Conservation (phyloP, 169 alveolate genomes). For the Plasmodium chabaudi region DNA sequence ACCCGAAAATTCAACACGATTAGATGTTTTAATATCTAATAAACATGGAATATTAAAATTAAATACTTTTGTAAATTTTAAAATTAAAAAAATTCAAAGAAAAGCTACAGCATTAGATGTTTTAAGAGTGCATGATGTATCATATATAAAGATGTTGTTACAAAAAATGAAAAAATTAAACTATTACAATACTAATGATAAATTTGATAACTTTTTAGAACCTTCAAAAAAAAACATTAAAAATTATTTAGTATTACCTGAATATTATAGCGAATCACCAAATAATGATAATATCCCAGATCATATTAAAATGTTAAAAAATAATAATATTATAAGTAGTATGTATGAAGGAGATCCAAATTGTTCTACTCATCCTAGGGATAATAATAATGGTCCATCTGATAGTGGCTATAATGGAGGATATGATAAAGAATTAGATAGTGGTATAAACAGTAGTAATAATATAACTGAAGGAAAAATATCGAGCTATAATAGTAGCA, state of each 20-base stretch:
- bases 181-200: slow-evolving; percentile 14
- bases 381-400: not conserved
- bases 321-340: slow-evolving; percentile 6
- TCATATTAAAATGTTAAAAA: slow-evolving; percentile 8
- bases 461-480: not conserved
- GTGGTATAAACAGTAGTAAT: not conserved
- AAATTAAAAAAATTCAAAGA: slow-evolving; percentile 84
- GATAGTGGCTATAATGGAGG: not conserved
- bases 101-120: slow-evolving; percentile 94
- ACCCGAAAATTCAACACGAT: slow-evolving; percentile 93
- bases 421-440: not conserved
- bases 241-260: slow-evolving; percentile 91
- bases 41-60: slow-evolving; percentile 89
- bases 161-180: slow-evolving; percentile 70
- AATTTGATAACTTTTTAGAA: slow-evolving; percentile 82
- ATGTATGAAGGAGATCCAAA: slow-evolving; percentile 7
- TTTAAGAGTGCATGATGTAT: slow-evolving; percentile 95
- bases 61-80: slow-evolving; percentile 85
- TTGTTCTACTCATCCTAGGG: not conserved
- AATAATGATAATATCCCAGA: slow-evolving; percentile 14
- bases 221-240: slow-evolving; percentile 92
- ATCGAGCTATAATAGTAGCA: not conserved
- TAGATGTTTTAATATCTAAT: slow-evolving; percentile 90
- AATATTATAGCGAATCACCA: slow-evolving; percentile 93
- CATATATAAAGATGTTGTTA: slow-evolving; percentile 89